A percentile compares a stretch with the other conserved stretches of the same genome.
Conservation (phyloP, 176 grass and related monocot genomes). For the Oropetium thomaeum region DNA sequence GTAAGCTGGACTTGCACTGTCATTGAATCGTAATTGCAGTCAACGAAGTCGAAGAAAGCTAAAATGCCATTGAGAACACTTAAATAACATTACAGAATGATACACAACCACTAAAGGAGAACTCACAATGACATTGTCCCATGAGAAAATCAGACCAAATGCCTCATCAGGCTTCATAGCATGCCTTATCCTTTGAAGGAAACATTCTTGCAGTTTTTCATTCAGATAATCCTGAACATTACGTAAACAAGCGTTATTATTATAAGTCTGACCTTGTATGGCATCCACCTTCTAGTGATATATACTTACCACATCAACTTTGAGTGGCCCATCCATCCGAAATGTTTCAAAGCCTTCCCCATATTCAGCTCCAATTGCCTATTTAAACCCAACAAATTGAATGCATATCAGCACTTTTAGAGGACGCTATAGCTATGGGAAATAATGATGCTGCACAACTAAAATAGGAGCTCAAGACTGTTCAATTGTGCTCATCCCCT, state of each 20-base stretch:
- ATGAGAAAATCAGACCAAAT: constrained; percentile 95
- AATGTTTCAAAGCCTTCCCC: constrained; percentile 98
- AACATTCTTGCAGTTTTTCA: constrained; percentile 87
- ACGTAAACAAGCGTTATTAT: constrained; percentile 7
- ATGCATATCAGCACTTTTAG: not conserved
- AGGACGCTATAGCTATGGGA: not conserved
- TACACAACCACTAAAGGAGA: constrained; percentile 11
- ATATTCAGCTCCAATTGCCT: constrained; percentile 94
- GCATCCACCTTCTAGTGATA: not conserved
- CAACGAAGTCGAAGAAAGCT: not conserved
- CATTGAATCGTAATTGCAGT: not conserved
- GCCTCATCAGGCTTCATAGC: constrained; percentile 99
- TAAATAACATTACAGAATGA: not conserved
- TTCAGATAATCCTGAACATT: constrained; percentile 84
- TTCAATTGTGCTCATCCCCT: not conserved
- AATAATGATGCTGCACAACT: not conserved
- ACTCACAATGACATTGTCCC: constrained; percentile 95
- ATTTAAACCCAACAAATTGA: constrained; percentile 16
- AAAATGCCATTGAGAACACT: not conserved
- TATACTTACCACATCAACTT: constrained; percentile 90
- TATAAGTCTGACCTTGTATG: not conserved
- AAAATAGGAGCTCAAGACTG: not conserved
- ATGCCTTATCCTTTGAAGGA: constrained; percentile 97
- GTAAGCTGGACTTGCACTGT: not conserved
- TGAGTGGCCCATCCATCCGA: constrained; percentile 88